Conservation (phyloP, 192 early-diverging fungal species). For the Backusella tuberculispora region DNA sequence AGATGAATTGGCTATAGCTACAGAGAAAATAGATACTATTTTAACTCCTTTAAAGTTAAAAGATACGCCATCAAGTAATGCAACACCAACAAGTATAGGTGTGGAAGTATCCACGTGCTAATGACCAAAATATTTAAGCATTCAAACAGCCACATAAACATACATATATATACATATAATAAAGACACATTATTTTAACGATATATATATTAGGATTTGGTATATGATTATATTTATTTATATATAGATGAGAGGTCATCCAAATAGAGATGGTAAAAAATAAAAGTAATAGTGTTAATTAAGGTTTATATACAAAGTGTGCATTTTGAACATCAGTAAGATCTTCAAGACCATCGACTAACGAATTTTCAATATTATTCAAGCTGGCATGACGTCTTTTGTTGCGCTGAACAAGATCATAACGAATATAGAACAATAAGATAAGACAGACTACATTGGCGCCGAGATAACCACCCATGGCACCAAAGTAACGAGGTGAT, state of each 20-base stretch:
- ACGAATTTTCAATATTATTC: background rate
- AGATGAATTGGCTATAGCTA: background rate
- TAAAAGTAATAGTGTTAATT: background rate
- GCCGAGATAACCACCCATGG: conserved; percentile 22
- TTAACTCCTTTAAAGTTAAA: background rate
- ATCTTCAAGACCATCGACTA: conserved; percentile 2
- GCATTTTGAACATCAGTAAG: conserved; percentile 14
- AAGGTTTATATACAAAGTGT: conserved; percentile 17
- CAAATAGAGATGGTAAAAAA: background rate
- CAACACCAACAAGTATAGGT: background rate
- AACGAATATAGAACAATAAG: conserved; percentile 10
- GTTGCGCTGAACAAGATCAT: conserved; percentile 14
- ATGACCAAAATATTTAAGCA: too few relatives aligned
- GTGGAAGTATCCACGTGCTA: background rate
- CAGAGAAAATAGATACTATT: background rate
- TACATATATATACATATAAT: too few relatives aligned
- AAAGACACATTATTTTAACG: too few relatives aligned
- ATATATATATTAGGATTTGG: too few relatives aligned
- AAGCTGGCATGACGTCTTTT: background rate
- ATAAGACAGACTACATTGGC: conserved; percentile 13
- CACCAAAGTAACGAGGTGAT: conserved; percentile 28
- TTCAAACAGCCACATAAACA: too few relatives aligned
- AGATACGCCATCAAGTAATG: background rate
- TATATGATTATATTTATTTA: background rate
- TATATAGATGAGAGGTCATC: background rate